Evolutionary conservation across 2,329 filamentous ascomycete genomes (phyloP).

Genomic region (Apiospora marii): DNA sequence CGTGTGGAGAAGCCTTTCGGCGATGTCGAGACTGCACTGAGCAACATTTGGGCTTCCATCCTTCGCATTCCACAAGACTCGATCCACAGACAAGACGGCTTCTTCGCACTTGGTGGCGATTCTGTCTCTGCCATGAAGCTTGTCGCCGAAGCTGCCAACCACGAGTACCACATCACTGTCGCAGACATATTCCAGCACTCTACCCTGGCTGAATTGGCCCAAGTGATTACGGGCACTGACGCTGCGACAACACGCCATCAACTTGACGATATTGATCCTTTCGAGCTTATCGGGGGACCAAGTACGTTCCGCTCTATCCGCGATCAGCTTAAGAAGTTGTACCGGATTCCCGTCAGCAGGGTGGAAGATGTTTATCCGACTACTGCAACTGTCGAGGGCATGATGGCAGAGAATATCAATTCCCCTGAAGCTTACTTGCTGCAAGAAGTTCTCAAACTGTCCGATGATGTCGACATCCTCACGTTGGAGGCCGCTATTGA

Average conservation of each 20-base stretch:
- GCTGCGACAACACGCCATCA: background rate
- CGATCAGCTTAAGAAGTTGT: slow-evolving; percentile 22
- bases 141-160: background rate
- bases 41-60: slow-evolving; percentile 23
- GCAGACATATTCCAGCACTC: slow-evolving; percentile 24
- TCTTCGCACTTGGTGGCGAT: slow-evolving; percentile 33
- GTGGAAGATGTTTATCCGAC: slow-evolving; percentile 21
- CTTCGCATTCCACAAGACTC: slow-evolving; percentile 19
- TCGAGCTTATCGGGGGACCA: slow-evolving; percentile 25
- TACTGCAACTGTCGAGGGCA: slow-evolving; percentile 11
- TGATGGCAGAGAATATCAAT: slow-evolving; percentile 6
- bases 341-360: slow-evolving; percentile 21
- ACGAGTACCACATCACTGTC: slow-evolving; percentile 22
- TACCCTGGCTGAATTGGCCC: slow-evolving; percentile 19
- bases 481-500: background rate
- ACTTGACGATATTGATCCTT: slow-evolving; percentile 21
- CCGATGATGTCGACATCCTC: slow-evolving; percentile 1
- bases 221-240: slow-evolving; percentile 18
- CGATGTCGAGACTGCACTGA: slow-evolving; percentile 19
- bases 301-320: slow-evolving; percentile 23
- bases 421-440: background rate
- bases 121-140: slow-evolving; percentile 26
- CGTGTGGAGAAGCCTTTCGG: slow-evolving; percentile 14
- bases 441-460: slow-evolving; percentile 7
- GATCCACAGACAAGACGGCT: slow-evolving; percentile 25